Evolutionary conservation across 78 protist genomes (phyloP), one percentile per base, ranked within the genome.

Genomic region (Carpediemonas membranifera): DNA sequence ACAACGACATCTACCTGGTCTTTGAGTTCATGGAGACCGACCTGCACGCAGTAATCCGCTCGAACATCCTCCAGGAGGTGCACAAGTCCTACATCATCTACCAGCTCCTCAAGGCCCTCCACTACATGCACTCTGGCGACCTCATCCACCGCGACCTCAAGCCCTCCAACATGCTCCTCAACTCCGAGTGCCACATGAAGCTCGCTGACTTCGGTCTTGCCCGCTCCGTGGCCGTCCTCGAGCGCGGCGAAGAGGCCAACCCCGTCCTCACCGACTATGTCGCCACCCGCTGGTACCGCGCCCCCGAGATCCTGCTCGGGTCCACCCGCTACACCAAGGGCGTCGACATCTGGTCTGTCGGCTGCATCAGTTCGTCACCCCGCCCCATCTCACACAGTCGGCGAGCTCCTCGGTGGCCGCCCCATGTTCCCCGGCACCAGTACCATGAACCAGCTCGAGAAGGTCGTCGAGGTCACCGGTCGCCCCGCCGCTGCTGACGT

Each of bases 161-260:
- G 86, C 98, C 98, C 30, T 41, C 84, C 59, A 94, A 95, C 64
- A 66, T 95, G 50, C 83, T 95, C 50, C 78, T 93, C 57, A 91
- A 93, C 75, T 30, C 77, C 31, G 95, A 91, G 35, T 93, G 97
- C 80, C 43, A 73, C 25, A 79, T 87, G 33, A 91, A 92, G 66
- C 87, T 93, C 9, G 92, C 90, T 35, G 99, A 93, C 75, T 94
- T 92, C 54, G 93, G 94, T 1, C 79, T 89, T 0, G 91, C 94
- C 39, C 51, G 89, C 24, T 72, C 83, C 51, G 21, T 84, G 16
- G 63, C 54, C 24, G 14, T 77, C 24, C 47, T 59, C 35, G 35
- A 68, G 64, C n/a, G n/a, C n/a, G n/a, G n/a, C n/a, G n/a, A n/a
- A n/a, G n/a, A n/a, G n/a, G 21, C 47, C 47, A 5, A 5, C 47